phyloP scores from a whole-genome alignment of 495 filamentous ascomycete species.

The Aspergillus egyptiacus region DNA sequence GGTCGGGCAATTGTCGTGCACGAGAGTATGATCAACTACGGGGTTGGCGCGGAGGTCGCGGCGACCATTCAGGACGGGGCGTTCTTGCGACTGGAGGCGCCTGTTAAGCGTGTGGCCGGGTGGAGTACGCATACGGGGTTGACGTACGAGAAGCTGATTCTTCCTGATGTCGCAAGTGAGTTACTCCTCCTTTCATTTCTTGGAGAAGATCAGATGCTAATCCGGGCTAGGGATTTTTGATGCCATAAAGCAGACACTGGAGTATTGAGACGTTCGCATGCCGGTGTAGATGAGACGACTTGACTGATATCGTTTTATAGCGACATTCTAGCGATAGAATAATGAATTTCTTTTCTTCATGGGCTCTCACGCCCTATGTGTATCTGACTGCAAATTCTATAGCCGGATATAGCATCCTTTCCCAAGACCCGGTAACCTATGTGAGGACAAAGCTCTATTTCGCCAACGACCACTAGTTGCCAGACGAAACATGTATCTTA shows the following conservation, averaged over 20 bases:
- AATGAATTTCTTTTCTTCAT: no score
- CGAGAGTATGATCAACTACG: constrained; percentile 93
- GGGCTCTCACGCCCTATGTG: no score
- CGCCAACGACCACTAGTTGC: no score
- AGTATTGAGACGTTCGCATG: constrained; percentile 39
- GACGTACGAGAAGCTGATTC: constrained; percentile 76
- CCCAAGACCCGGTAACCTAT: no score
- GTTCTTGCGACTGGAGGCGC: constrained; percentile 86
- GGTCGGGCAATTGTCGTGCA: constrained; percentile 89
- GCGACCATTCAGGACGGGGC: constrained; percentile 86
- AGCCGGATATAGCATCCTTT: no score
- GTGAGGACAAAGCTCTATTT: no score
- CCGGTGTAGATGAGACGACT: no score
- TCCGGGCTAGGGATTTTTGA: constrained; percentile 54
- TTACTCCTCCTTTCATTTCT: constrained; percentile 15
- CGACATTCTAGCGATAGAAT: no score
- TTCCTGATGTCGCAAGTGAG: constrained; percentile 90
- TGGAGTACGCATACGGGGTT: constrained; percentile 86
- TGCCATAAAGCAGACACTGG: constrained; percentile 52
- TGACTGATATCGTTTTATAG: no score
- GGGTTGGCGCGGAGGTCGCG: constrained; percentile 88
- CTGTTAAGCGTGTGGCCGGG: constrained; percentile 82
- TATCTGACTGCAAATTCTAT: no score
- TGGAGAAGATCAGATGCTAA: neutral
- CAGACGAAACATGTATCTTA: no score